These are phyloP conservation scores for Trichophyton equinum DNA, from an alignment of 2,329 filamentous ascomycete genomes.

Conservation along the genomic window DNA sequence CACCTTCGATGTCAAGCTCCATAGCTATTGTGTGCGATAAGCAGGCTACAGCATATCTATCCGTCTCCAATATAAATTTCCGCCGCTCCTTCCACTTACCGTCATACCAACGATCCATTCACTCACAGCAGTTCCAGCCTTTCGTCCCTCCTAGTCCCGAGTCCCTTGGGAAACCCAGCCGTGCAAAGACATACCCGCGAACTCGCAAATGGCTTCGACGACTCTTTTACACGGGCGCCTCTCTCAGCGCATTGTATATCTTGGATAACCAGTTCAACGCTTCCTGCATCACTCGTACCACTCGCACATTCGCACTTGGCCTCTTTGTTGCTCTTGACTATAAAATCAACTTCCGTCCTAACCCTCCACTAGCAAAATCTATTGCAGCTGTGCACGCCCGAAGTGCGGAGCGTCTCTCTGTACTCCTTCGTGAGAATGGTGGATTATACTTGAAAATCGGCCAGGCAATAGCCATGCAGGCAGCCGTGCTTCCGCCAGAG, in stretches of 20 bases:
- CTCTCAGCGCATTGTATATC: constrained; percentile 51
- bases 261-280: constrained; percentile 66
- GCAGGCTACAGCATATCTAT: not conserved
- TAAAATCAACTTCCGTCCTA: constrained; percentile 83
- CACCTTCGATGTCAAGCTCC: not conserved
- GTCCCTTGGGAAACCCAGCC: constrained; percentile 59
- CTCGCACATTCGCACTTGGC: constrained; percentile 69
- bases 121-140: constrained; percentile 25
- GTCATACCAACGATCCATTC: not conserved
- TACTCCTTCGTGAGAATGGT: constrained; percentile 73
- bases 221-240: constrained; percentile 48
- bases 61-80: not conserved
- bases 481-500: constrained; percentile 79
- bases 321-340: constrained; percentile 80
- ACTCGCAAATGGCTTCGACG: constrained; percentile 67
- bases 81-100: not conserved
- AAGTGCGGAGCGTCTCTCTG: constrained; percentile 70
- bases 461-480: constrained; percentile 97
- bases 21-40: not conserved
- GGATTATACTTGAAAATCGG: constrained; percentile 95
- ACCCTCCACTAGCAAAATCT: constrained; percentile 60
- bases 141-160: constrained; percentile 66
- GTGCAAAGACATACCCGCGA: constrained; percentile 58
- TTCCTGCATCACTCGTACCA: constrained; percentile 61
- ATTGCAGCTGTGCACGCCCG: constrained; percentile 69